These are phyloP conservation scores for Perilla frutescens DNA, from an alignment of 257 asterid genomes.

Conservation along the genomic window DNA sequence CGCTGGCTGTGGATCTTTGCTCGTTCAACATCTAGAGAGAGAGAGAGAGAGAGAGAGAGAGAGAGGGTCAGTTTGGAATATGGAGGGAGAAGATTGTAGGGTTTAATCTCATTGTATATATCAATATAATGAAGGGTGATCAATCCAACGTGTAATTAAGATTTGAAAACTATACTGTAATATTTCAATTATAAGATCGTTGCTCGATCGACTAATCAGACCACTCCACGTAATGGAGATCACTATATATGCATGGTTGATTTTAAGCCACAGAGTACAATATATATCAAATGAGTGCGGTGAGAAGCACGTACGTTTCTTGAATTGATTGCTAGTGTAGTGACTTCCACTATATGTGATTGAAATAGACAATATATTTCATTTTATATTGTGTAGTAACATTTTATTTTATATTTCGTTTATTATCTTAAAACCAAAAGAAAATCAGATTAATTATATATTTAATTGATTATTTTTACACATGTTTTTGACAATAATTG, in stretches of 20 bases:
- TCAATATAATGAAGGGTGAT: neutral
- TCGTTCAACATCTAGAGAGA: constrained; percentile 49
- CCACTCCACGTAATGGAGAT: too few species aligned
- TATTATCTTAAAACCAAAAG: too few species aligned
- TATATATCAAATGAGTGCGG: neutral
- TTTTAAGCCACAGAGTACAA: neutral
- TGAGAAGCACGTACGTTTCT: neutral
- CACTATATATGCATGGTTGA: neutral
- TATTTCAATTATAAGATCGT: too few species aligned
- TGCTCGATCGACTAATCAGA: too few species aligned
- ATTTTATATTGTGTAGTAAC: too few species aligned
- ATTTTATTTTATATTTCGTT: too few species aligned
- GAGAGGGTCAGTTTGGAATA: neutral
- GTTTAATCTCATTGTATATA: neutral
- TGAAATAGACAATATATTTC: neutral
- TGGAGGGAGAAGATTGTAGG: neutral
- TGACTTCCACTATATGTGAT: neutral
- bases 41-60: neutral
- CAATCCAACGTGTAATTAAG: too few species aligned
- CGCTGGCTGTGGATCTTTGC: constrained; percentile 42
- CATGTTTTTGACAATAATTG: too few species aligned
- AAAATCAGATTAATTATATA: too few species aligned
- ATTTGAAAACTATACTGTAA: too few species aligned
- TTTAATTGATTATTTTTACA: too few species aligned
- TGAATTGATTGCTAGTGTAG: neutral